Evolutionary conservation across 352 stramenopile genomes (phyloP).

Genomic region (Phytophthora hibernalis): DNA sequence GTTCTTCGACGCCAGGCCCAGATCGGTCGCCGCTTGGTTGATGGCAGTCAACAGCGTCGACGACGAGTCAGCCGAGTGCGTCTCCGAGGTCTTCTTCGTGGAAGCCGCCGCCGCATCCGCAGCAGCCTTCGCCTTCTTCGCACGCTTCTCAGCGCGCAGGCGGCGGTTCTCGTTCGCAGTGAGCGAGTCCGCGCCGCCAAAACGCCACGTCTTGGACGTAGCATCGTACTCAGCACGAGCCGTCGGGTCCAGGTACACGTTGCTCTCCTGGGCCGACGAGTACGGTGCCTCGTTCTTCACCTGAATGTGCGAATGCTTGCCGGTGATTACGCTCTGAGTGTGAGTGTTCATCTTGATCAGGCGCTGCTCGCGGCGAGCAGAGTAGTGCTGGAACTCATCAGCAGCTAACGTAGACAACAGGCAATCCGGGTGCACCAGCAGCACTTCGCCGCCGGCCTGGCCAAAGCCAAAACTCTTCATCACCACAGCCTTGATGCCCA

Average conservation of each 20-base stretch:
- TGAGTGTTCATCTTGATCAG: slow-evolving; percentile 80
- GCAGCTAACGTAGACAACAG: slow-evolving; percentile 63
- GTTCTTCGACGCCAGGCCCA: slow-evolving; percentile 54
- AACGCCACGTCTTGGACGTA: slow-evolving; percentile 74
- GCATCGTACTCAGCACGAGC: slow-evolving; percentile 81
- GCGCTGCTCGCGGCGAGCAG: slow-evolving; percentile 61
- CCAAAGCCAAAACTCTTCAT: slow-evolving; percentile 90
- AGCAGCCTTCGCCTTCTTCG: slow-evolving; percentile 56
- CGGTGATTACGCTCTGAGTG: slow-evolving; percentile 74
- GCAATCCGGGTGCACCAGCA: slow-evolving; percentile 82
- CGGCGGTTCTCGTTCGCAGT: slow-evolving; percentile 43
- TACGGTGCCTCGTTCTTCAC: slow-evolving; percentile 88
- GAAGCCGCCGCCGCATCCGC: slow-evolving; percentile 12
- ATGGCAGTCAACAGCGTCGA: slow-evolving; percentile 64
- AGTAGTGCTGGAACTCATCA: slow-evolving; percentile 66
- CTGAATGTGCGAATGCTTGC: slow-evolving; percentile 79
- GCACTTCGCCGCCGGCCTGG: slow-evolving; percentile 73
- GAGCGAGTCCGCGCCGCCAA: slow-evolving; percentile 52
- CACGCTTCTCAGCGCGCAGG: slow-evolving; percentile 45
- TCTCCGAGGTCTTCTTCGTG: slow-evolving; percentile 26
- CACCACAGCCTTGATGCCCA: slow-evolving; percentile 76
- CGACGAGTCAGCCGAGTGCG: slow-evolving; percentile 36
- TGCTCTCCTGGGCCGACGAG: slow-evolving; percentile 80
- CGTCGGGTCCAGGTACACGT: slow-evolving; percentile 85
- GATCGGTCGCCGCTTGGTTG: slow-evolving; percentile 50